Evolutionary conservation across 805 yeast genomes (phyloP), one percentile per base, ranked within the genome.

Genomic region (Jamesozyma piceae): DNA sequence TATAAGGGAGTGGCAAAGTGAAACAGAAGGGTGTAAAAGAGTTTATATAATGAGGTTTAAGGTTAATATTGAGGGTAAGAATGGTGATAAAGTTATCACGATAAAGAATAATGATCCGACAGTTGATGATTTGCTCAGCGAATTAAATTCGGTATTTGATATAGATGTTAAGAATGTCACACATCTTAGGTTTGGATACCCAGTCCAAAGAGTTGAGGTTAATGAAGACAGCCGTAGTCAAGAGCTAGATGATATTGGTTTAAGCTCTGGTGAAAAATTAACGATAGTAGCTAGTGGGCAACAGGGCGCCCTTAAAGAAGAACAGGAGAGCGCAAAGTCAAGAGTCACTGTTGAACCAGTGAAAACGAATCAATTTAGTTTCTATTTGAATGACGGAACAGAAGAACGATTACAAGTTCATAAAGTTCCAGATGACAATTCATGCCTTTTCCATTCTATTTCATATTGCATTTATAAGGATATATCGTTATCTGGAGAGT

Each of bases 361-460:
- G 21, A 33, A 35, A 24, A 38, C 15, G 44, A 44, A 38, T 27
- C 43, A 49, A 37, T 27, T 44, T 28, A 32, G 24, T n/a, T 36
- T 45, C 18, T 51, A 43, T n/a, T 50, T 48, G 22, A 38, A 45
- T 3, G 50, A 43, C 10, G 51, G 63, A 17, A 60, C 27, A 4
- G 28, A 35, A 15, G 21, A 65, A 5, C 63, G 62, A 39, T 51
- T 78, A 17, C 67, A 72, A 8, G 63, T 80, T 6, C 70, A 84
- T 24, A 71, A 73, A 39, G 75, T 82, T 43, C 81, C 84, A 0
- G 88, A 83, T 55, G 90, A 83, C 58, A 83, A 83, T 55, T 80
- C 90, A 8, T 83, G 94, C 55, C 62, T 83, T 42, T 83, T 83
- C 63, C 76, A 82, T 50, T 70, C 89, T 0, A 67, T 83, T 2